Conservation (phyloP, 805 yeast species). For the Kodamaea lidongshanica region DNA sequence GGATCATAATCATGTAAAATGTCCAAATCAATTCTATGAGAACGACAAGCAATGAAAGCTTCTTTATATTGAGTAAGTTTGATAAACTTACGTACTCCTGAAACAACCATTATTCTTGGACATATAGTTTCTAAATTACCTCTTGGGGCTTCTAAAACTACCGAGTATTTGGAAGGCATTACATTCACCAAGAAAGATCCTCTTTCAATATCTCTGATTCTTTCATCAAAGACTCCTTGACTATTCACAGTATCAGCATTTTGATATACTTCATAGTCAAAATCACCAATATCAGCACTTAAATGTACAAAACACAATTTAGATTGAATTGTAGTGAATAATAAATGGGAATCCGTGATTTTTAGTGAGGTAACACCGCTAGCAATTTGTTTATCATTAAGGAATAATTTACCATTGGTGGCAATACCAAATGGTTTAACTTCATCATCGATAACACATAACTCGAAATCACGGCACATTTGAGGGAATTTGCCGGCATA, state of each 20-base stretch:
- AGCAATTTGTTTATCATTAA: slow-evolving; percentile 52
- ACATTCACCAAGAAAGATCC: slow-evolving; percentile 81
- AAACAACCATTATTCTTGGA: slow-evolving; percentile 87
- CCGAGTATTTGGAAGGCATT: slow-evolving; percentile 76
- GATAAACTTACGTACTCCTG: slow-evolving; percentile 72
- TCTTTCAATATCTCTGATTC: slow-evolving; percentile 82
- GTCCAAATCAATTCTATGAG: slow-evolving; percentile 88
- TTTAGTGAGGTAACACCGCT: slow-evolving; percentile 78
- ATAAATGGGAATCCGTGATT: slow-evolving; percentile 62
- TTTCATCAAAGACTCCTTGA: slow-evolving; percentile 50
- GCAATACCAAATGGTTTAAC: slow-evolving; percentile 66
- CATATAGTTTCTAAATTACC: slow-evolving; percentile 92
- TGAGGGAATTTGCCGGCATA: slow-evolving; percentile 56
- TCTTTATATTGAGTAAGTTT: slow-evolving; percentile 47
- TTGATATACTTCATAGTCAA: slow-evolving; percentile 31
- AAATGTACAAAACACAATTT: slow-evolving; percentile 77
- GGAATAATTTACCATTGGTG: slow-evolving; percentile 65
- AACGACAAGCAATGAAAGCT: slow-evolving; percentile 83
- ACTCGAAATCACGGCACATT: slow-evolving; percentile 54
- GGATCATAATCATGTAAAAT: slow-evolving; percentile 85
- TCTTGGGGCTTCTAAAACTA: slow-evolving; percentile 88
- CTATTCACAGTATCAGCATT: slow-evolving; percentile 16
- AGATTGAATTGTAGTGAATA: slow-evolving; percentile 86
- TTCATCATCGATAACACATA: slow-evolving; percentile 23
- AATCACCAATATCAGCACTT: slow-evolving; percentile 22